These are phyloP conservation scores for Atkinsonella hypoxylon DNA, from an alignment of 2,329 filamentous ascomycete species.

Conservation along the genomic window DNA sequence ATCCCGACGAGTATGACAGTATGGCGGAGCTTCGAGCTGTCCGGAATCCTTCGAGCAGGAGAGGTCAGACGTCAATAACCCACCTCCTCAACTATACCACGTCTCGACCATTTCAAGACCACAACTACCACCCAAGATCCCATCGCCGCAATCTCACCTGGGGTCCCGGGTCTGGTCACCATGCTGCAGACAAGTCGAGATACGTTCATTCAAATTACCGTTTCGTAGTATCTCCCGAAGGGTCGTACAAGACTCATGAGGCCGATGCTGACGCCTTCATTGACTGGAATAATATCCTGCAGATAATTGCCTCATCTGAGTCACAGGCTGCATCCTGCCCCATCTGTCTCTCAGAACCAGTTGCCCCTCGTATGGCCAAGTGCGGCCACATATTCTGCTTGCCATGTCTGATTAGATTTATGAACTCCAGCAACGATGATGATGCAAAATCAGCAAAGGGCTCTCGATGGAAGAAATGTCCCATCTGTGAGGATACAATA, in stretches of 20 bases:
- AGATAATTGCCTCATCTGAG: slow-evolving; percentile 80
- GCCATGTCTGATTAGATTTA: slow-evolving; percentile 85
- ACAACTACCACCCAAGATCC: slow-evolving; percentile 39
- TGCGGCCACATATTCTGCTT: slow-evolving; percentile 97
- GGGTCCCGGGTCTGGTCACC: slow-evolving; percentile 80
- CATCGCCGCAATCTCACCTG: slow-evolving; percentile 64
- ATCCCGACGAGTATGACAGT: slow-evolving; percentile 66
- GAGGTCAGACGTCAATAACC: slow-evolving; percentile 93
- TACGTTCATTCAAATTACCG: slow-evolving; percentile 93
- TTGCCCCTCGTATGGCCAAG: slow-evolving; percentile 90
- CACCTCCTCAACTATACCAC: slow-evolving; percentile 88
- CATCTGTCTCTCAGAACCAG: slow-evolving; percentile 85
- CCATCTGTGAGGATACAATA: slow-evolving; percentile 89
- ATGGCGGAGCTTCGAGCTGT: slow-evolving; percentile 64
- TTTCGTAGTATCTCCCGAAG: slow-evolving; percentile 80
- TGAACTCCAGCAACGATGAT: slow-evolving; percentile 73
- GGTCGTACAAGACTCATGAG: slow-evolving; percentile 68
- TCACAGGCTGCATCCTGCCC: slow-evolving; percentile 85
- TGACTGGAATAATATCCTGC: slow-evolving; percentile 82
- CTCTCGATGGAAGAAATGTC: slow-evolving; percentile 84
- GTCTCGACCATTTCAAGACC: slow-evolving; percentile 56
- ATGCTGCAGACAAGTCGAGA: slow-evolving; percentile 81
- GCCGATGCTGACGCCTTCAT: slow-evolving; percentile 79
- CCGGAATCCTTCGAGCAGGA: slow-evolving; percentile 52
- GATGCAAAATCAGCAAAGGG: slow-evolving; percentile 55